Conservation (phyloP, 2,329 filamentous ascomycete genomes). For the Fusarium pseudonygamai region DNA sequence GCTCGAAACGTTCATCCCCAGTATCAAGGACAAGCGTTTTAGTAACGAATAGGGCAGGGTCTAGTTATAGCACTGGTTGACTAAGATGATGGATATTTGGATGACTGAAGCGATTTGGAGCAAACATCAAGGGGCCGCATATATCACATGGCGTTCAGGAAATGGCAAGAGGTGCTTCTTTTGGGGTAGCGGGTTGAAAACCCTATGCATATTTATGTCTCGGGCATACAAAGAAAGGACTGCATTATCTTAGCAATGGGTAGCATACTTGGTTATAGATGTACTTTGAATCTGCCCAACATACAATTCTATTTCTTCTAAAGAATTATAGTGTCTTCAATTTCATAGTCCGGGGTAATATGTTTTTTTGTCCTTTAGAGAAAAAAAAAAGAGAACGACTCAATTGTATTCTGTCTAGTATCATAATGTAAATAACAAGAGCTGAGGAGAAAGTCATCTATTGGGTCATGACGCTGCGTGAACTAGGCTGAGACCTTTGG, state of each 20-base stretch:
- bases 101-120: slow-evolving; percentile 19
- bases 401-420: background rate
- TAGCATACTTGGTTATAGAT: slow-evolving; percentile 14
- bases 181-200: slow-evolving; percentile 18
- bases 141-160: slow-evolving; percentile 33
- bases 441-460: background rate
- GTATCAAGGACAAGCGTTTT: slow-evolving; percentile 52
- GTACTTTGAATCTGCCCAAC: slow-evolving; percentile 1
- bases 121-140: slow-evolving; percentile 25
- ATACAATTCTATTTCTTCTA: background rate
- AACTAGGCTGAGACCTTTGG: slow-evolving; percentile 30
- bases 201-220: slow-evolving; percentile 23
- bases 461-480: slow-evolving; percentile 13
- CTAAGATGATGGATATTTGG: slow-evolving; percentile 11
- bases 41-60: background rate
- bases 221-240: slow-evolving; percentile 17
- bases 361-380: background rate
- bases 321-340: background rate
- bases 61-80: background rate
- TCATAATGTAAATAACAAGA: background rate
- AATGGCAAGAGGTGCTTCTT: slow-evolving; percentile 16
- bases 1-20: slow-evolving; percentile 41
- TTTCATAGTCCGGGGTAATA: background rate
- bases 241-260: slow-evolving; percentile 10
- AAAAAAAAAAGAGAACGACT: background rate